Evolutionary conservation across 305 asterid genomes (phyloP).

Genomic region (Vinca major): DNA sequence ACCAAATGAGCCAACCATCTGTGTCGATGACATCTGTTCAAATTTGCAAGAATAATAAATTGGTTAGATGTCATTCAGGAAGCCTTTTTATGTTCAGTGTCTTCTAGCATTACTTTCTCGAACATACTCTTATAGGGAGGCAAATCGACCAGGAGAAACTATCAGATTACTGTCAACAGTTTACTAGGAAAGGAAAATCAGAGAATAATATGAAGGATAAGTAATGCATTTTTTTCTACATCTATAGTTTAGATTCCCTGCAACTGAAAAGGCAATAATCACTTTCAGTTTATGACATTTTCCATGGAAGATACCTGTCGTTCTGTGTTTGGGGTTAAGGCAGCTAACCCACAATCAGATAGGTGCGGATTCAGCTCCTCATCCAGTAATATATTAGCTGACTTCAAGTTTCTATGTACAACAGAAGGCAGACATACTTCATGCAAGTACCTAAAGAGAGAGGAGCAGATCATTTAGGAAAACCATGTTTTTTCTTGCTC

Average conservation of each 20-base stretch:
- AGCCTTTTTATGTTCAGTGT: not conserved
- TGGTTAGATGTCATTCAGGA: not conserved
- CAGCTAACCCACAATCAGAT: slow-evolving; percentile 92
- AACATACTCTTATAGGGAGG: not conserved
- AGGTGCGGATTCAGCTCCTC: slow-evolving; percentile 90
- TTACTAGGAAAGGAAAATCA: not conserved
- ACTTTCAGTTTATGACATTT: not conserved
- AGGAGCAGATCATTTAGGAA: slow-evolving; percentile 6
- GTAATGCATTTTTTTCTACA: not conserved
- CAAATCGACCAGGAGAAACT: not conserved
- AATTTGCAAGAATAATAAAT: slow-evolving; percentile 5
- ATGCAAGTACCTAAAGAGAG: slow-evolving; percentile 77
- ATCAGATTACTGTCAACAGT: not conserved
- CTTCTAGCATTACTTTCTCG: slow-evolving; percentile 1
- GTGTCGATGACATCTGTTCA: slow-evolving; percentile 67
- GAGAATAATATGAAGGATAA: not conserved
- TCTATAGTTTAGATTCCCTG: not conserved
- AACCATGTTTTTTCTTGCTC: not conserved
- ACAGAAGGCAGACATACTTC: slow-evolving; percentile 95
- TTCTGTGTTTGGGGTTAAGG: slow-evolving; percentile 71
- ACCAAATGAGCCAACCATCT: slow-evolving; percentile 80
- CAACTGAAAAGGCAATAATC: not conserved
- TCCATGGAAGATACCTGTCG: slow-evolving; percentile 51
- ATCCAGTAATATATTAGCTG: slow-evolving; percentile 87
- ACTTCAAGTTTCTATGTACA: slow-evolving; percentile 88